Evolutionary conservation across 805 yeast species (phyloP).

Genomic region (Candida caryicola): DNA sequence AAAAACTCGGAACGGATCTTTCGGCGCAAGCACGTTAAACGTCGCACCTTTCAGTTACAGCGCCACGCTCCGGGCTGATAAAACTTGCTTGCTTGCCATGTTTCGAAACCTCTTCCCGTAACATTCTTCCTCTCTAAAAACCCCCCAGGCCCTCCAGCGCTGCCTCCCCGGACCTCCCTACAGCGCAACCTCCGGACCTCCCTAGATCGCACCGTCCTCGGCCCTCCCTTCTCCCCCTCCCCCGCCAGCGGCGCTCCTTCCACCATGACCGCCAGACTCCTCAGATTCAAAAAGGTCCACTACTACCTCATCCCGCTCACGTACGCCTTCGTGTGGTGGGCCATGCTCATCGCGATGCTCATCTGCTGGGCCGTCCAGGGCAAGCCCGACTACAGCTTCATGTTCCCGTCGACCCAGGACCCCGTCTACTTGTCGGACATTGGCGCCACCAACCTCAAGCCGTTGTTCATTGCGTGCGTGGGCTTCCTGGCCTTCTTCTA

Average conservation of each 20-base stretch:
- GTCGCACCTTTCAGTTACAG: too few species aligned
- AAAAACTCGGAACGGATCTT: too few species aligned
- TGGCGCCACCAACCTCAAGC: conserved; percentile 84
- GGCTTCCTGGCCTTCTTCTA: conserved; percentile 76
- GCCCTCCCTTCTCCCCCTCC: background rate
- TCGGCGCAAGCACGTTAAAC: too few species aligned
- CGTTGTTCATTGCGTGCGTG: conserved; percentile 76
- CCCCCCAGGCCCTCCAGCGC: too few species aligned
- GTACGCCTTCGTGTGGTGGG: conserved; percentile 79
- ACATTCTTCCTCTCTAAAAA: too few species aligned
- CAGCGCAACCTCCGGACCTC: too few species aligned
- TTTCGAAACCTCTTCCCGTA: too few species aligned
- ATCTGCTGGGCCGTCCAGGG: conserved; percentile 81
- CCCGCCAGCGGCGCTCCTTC: background rate
- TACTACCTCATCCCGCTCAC: conserved; percentile 62
- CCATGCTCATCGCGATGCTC: conserved; percentile 80
- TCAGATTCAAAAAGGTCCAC: conserved; percentile 44
- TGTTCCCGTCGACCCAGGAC: conserved; percentile 37
- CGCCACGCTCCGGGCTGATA: too few species aligned
- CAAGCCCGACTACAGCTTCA: conserved; percentile 62
- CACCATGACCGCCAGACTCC: conserved; percentile 1
- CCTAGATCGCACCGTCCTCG: background rate
- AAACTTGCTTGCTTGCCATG: too few species aligned
- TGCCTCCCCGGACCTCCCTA: too few species aligned
- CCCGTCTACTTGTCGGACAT: conserved; percentile 80